Conservation (phyloP, 495 filamentous ascomycete genomes). For the Aspergillus sclerotioniger region DNA sequence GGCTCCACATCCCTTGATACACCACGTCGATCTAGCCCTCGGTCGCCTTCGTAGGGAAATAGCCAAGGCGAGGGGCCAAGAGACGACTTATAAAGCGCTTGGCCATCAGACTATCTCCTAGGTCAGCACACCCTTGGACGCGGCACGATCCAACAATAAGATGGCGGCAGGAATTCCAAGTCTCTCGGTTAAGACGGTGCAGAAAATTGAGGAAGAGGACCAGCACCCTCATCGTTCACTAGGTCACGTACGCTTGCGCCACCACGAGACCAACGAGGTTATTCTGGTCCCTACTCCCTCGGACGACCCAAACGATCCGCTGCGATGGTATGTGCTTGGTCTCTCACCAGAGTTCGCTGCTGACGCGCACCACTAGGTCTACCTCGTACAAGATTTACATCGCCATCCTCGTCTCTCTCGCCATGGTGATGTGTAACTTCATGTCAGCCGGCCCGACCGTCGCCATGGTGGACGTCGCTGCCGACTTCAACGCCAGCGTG, state of each 20-base stretch:
- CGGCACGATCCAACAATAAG: background rate
- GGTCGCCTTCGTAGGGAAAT: background rate
- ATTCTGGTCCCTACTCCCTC: conserved; percentile 25
- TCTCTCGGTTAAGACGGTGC: background rate
- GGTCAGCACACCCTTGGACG: no score
- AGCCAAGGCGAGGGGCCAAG: background rate
- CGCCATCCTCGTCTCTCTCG: conserved; percentile 46
- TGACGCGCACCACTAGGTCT: conserved; percentile 26
- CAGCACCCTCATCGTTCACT: background rate
- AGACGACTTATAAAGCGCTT: background rate
- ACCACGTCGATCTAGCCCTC: background rate
- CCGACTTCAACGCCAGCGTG: background rate
- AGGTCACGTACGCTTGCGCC: background rate
- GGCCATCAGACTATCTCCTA: no score
- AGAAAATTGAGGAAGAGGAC: background rate
- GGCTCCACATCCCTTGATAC: background rate
- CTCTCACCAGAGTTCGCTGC: no score
- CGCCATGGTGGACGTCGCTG: conserved; percentile 22
- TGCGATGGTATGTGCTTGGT: conserved; percentile 26
- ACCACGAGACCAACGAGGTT: background rate
- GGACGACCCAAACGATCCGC: conserved; percentile 24
- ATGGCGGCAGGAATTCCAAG: background rate
- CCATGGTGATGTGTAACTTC: background rate
- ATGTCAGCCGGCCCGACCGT: conserved; percentile 41
- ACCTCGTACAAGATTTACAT: conserved; percentile 46